phyloP scores from a whole-genome alignment of 176 grass and related monocot genomes.

The Cenchrus americanus region DNA sequence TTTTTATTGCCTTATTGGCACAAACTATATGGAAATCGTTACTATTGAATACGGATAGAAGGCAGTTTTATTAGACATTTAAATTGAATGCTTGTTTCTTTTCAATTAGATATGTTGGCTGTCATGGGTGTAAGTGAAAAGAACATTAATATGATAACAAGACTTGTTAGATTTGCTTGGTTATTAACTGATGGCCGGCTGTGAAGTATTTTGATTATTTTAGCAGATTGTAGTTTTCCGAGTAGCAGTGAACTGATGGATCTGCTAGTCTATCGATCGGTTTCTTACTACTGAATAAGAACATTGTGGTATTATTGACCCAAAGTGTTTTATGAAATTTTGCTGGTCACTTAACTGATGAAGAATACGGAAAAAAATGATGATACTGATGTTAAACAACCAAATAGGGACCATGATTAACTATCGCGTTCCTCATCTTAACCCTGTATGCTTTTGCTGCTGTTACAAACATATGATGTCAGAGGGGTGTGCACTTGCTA shows the following conservation, averaged over 20 bases:
- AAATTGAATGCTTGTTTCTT: background rate
- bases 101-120: background rate
- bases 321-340: too few species aligned
- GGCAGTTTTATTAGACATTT: background rate
- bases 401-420: too few species aligned
- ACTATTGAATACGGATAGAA: background rate
- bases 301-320: background rate
- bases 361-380: too few species aligned
- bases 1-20: background rate
- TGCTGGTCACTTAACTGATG: too few species aligned
- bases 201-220: background rate
- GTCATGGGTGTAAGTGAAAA: conserved; percentile 19
- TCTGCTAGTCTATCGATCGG: background rate
- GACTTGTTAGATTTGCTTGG: conserved; percentile 14
- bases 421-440: too few species aligned
- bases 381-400: too few species aligned
- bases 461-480: too few species aligned
- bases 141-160: background rate
- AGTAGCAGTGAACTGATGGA: background rate
- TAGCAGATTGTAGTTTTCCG: background rate
- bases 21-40: background rate
- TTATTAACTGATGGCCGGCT: background rate
- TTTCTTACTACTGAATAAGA: background rate
- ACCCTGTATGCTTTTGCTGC: too few species aligned
- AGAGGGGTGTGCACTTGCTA: too few species aligned